Evolutionary conservation across 2,329 filamentous ascomycete species (phyloP).

Genomic region (Trichophyton verrucosum): DNA sequence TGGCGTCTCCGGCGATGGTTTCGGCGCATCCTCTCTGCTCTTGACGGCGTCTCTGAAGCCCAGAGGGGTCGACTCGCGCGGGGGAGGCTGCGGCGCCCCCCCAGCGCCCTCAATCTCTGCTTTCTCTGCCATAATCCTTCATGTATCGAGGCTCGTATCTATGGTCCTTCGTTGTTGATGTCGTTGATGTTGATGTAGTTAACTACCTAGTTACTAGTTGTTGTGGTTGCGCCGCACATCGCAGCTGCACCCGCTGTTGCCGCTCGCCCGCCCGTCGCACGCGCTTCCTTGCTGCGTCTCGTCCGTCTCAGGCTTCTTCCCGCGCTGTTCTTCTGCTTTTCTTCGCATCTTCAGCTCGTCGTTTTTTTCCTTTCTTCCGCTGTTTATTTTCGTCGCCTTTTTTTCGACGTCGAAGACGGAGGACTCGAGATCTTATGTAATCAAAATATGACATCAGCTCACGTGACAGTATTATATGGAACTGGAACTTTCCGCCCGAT

Average conservation of each 20-base stretch:
- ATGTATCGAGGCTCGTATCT: background rate
- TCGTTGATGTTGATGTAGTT: too few species aligned
- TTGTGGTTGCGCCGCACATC: too few species aligned
- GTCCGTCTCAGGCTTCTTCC: too few species aligned
- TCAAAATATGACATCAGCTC: background rate
- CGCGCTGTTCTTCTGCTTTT: background rate
- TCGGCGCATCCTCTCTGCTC: conserved; percentile 42
- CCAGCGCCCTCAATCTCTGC: background rate
- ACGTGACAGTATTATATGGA: background rate
- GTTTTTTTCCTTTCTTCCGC: background rate
- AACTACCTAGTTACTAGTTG: too few species aligned
- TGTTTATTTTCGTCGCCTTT: background rate
- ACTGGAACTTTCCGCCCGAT: background rate
- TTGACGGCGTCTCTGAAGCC: background rate
- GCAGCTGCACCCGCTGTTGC: too few species aligned
- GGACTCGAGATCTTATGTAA: background rate
- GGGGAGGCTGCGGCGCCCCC: background rate
- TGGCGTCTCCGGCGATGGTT: conserved; percentile 52
- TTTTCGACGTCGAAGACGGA: background rate
- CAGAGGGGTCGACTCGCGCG: background rate
- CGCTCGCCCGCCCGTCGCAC: too few species aligned
- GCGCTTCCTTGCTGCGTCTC: too few species aligned
- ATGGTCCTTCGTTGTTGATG: too few species aligned
- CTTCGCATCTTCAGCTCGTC: background rate
- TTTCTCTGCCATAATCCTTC: background rate